Percentiles rank a stretch among this genome's conserved stretches.
Evolutionary conservation across 1,284 basidiomycete genomes (phyloP).

Genomic region (Meripilus lineatus): DNA sequence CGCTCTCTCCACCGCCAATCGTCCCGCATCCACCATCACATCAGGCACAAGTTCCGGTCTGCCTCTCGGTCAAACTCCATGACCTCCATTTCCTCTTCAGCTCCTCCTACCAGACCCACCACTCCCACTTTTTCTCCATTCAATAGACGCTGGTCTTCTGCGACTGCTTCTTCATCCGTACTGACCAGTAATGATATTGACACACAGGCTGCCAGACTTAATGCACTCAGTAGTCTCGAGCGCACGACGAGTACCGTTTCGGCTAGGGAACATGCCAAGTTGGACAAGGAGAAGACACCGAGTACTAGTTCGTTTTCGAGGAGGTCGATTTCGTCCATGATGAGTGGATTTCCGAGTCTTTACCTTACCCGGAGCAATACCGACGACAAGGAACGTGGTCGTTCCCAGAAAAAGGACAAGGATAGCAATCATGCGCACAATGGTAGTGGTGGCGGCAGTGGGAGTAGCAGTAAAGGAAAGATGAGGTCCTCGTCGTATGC

Average conservation of each 20-base stretch:
- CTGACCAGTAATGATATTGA: constrained; percentile 39
- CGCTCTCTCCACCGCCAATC: constrained; percentile 11
- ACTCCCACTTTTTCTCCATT: constrained; percentile 29
- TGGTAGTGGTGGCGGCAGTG: too few species aligned
- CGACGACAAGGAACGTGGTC: constrained; percentile 47
- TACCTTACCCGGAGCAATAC: constrained; percentile 48
- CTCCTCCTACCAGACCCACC: constrained; percentile 25
- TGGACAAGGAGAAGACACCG: constrained; percentile 25
- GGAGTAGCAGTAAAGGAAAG: too few species aligned
- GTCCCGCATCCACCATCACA: constrained; percentile 16
- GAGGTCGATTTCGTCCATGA: constrained; percentile 65
- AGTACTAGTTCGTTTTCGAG: constrained; percentile 49
- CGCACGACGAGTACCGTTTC: constrained; percentile 16
- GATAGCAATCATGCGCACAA: too few species aligned
- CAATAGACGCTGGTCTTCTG: too few species aligned
- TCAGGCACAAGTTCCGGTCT: neutral
- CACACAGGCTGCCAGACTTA: constrained; percentile 36
- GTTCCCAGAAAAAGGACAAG: constrained; percentile 36
- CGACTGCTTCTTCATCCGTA: constrained; percentile 24
- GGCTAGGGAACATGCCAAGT: constrained; percentile 22
- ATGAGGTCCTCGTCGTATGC: constrained; percentile 48
- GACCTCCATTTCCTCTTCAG: constrained; percentile 26
- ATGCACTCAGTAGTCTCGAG: constrained; percentile 40
- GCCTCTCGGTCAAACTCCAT: constrained; percentile 23
- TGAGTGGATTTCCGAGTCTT: constrained; percentile 58